Evolutionary conservation across 805 yeast species (phyloP), one percentile per base, ranked within the genome.

Genomic region (Wickerhamiella galacta): DNA sequence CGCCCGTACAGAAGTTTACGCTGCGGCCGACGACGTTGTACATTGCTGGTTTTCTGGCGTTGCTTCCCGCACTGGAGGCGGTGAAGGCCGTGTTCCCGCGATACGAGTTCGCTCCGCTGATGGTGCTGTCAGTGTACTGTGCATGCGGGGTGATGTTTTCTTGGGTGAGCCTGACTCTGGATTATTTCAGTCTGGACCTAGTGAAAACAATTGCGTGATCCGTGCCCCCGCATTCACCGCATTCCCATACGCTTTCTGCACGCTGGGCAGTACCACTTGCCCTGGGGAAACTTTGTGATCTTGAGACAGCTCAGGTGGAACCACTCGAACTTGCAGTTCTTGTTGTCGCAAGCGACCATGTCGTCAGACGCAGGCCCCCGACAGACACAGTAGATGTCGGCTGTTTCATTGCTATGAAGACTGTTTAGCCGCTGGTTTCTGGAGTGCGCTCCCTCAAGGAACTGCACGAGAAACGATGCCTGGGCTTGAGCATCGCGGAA

Each of bases 301-400:
- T 87, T 90, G 24, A 80, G 77, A 54, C 96, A 85, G 9, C 81
- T 82, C 42, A 80, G 60, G 59, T 85, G 96, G 57, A 79, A 85
- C 96, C 96, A 85, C 54, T 85, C 95, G 35, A 76, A 64, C 47
- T 68, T 60, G 55, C 95, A 85, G 23, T 68, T 64, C 3, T 63
- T 63, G 44, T 80, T 71, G 51, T 85, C 95, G 54, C 96, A 87
- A 0, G 87, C 94, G 40, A 87, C 67, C 96, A 87, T 87, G 33
- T 68, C 70, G 1, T 95, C 95, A 35, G 47, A 55, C 5, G 70
- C 61, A 1, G 55, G 57, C 4, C 56, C 53, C 4, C 58, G 49
- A 38, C 78, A 71, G 10, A 57, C 32, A 40, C 77, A 71, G 42
- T 66, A 71, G 3, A 24, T 19, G 17, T 18, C 37, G 18, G 25